phyloP scores from a whole-genome alignment of 306 rosid genomes.

The Fagus crenata region DNA sequence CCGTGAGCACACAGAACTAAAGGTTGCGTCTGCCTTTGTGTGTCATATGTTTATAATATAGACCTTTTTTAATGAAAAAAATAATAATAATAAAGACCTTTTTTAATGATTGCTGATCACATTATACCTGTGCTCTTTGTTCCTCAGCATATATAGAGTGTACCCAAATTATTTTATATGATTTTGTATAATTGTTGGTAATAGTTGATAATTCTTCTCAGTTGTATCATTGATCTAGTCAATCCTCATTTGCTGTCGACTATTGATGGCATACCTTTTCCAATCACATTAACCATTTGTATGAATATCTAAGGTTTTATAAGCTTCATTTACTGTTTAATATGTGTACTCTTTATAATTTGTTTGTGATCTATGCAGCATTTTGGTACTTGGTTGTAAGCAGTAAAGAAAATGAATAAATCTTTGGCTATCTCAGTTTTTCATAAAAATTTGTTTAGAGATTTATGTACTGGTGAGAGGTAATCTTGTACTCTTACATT shows the following conservation, averaged over 20 bases:
- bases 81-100: too few species aligned
- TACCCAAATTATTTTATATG: neutral
- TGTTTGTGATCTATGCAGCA: neutral
- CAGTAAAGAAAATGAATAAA: neutral
- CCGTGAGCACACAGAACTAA: neutral
- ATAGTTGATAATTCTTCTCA: neutral
- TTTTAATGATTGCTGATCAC: neutral
- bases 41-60: neutral
- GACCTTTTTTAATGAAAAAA: neutral
- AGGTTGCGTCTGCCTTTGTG: neutral
- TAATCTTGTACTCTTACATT: neutral
- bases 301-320: neutral
- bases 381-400: neutral
- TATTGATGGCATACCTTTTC: neutral
- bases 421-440: neutral
- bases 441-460: neutral
- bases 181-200: neutral
- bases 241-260: neutral
- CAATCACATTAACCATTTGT: neutral
- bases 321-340: neutral
- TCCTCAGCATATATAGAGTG: neutral
- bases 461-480: neutral
- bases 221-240: neutral
- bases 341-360: neutral
- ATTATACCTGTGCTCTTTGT: neutral